Evolutionary conservation across 257 asterid genomes (phyloP).

Genomic region (Hygrophila difformis): DNA sequence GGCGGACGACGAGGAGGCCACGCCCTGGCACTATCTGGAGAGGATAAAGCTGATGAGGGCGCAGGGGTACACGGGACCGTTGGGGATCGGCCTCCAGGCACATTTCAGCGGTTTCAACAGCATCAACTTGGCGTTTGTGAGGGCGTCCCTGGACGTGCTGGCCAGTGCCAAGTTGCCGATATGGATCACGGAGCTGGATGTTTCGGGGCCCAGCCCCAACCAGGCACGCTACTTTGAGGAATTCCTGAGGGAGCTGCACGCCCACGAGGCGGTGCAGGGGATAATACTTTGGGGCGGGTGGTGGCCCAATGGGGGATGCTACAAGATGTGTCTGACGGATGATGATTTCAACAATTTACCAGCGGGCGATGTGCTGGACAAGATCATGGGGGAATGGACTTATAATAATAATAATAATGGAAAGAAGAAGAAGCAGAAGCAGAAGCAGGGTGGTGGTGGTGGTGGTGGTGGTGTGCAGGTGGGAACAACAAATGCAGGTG

Average conservation of each 20-base stretch:
- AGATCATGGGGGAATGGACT: constrained; percentile 16
- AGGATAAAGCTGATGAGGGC: constrained; percentile 14
- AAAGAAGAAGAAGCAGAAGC: too few relatives aligned
- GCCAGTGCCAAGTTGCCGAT: constrained; percentile 21
- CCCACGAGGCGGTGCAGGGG: constrained; percentile 22
- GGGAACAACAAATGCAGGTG: constrained; percentile 15
- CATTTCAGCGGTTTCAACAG: constrained; percentile 10
- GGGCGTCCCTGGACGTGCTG: constrained; percentile 23
- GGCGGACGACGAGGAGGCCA: neutral
- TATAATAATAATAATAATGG: too few relatives aligned
- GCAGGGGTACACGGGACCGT: constrained; percentile 15
- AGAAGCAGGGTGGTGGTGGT: too few relatives aligned
- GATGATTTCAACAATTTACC: constrained; percentile 23
- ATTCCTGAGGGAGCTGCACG: constrained; percentile 17
- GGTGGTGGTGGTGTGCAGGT: constrained; percentile 9
- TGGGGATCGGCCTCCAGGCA: constrained; percentile 23
- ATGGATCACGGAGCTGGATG: constrained; percentile 30
- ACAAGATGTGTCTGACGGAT: constrained; percentile 29
- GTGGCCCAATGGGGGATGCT: constrained; percentile 15
- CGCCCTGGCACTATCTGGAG: constrained; percentile 23
- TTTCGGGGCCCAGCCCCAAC: neutral
- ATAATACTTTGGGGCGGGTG: constrained; percentile 26
- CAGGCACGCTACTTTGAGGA: constrained; percentile 17
- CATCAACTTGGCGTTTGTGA: constrained; percentile 19
- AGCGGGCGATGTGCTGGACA: constrained; percentile 29